phyloP scores from a whole-genome alignment of 2,329 filamentous ascomycete species.

The Delphinella strobiligena region DNA sequence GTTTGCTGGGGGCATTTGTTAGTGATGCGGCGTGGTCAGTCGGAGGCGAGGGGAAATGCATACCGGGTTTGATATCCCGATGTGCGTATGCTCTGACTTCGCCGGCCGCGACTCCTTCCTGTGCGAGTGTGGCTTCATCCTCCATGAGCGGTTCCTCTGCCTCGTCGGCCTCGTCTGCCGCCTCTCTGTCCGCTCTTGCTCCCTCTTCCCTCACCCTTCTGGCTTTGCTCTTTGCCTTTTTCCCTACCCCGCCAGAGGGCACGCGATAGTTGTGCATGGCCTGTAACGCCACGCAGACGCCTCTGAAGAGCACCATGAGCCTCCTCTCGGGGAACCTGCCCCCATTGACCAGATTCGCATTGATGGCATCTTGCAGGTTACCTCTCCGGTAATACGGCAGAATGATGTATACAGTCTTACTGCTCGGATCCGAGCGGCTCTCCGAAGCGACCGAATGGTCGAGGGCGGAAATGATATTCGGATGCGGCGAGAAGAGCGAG shows the following conservation, averaged over 20 bases:
- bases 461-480: constrained; percentile 75
- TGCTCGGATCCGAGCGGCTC: constrained; percentile 43
- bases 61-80: constrained; percentile 93
- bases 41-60: constrained; percentile 13
- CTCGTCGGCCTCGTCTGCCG: constrained; percentile 46
- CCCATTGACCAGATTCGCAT: constrained; percentile 94
- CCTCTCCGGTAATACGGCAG: constrained; percentile 90
- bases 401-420: constrained; percentile 93
- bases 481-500: constrained; percentile 69
- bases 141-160: constrained; percentile 68
- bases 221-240: constrained; percentile 38
- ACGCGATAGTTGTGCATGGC: constrained; percentile 85
- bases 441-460: constrained; percentile 76
- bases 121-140: constrained; percentile 55
- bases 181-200: constrained; percentile 39
- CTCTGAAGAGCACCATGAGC: constrained; percentile 81
- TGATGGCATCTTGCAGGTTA: constrained; percentile 96
- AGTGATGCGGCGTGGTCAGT: neutral
- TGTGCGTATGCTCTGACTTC: constrained; percentile 76
- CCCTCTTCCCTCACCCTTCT: constrained; percentile 44
- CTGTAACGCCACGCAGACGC: constrained; percentile 77
- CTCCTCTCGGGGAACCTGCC: constrained; percentile 76
- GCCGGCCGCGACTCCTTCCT: constrained; percentile 56
- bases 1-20: constrained; percentile 45
- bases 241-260: constrained; percentile 39